Evolutionary conservation across 352 stramenopile species (phyloP).

Genomic region (Hyaloperonospora brassicae): DNA sequence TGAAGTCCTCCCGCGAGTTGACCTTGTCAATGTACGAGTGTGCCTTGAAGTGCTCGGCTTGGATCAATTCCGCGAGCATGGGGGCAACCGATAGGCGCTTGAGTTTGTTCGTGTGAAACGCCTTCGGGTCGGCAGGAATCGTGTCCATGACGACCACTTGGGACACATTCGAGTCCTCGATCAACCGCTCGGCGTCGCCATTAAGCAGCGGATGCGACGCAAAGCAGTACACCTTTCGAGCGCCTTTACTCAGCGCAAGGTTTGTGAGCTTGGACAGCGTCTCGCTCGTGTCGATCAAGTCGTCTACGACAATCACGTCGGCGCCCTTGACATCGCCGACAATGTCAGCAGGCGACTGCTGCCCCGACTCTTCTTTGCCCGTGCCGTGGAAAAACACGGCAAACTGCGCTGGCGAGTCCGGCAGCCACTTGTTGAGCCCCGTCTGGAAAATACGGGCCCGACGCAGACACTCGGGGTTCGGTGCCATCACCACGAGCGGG

Average conservation of each 20-base stretch:
- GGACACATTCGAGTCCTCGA: conserved; percentile 71
- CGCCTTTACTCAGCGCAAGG: conserved; percentile 73
- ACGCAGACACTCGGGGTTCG: conserved; percentile 83
- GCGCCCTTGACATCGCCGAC: conserved; percentile 83
- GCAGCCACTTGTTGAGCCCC: conserved; percentile 82
- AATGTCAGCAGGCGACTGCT: conserved; percentile 71
- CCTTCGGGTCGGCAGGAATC: conserved; percentile 54
- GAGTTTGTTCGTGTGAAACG: conserved; percentile 75
- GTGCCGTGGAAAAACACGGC: conserved; percentile 78
- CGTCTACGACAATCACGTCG: conserved; percentile 89
- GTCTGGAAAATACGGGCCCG: conserved; percentile 81
- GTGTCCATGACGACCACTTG: conserved; percentile 89
- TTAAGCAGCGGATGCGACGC: conserved; percentile 87
- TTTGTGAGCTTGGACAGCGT: conserved; percentile 80
- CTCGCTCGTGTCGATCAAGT: conserved; percentile 84
- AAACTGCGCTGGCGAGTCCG: conserved; percentile 71
- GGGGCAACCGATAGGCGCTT: conserved; percentile 83
- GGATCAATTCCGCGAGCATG: conserved; percentile 86
- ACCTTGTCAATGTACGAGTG: conserved; percentile 86
- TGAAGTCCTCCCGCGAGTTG: conserved; percentile 79
- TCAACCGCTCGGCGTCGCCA: conserved; percentile 76
- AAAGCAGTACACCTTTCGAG: conserved; percentile 86
- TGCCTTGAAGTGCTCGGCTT: conserved; percentile 87
- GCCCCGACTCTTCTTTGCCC: conserved; percentile 35
- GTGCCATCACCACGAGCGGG: conserved; percentile 80